phyloP scores from a whole-genome alignment of 345 rosid species.

The Populus deltoides region DNA sequence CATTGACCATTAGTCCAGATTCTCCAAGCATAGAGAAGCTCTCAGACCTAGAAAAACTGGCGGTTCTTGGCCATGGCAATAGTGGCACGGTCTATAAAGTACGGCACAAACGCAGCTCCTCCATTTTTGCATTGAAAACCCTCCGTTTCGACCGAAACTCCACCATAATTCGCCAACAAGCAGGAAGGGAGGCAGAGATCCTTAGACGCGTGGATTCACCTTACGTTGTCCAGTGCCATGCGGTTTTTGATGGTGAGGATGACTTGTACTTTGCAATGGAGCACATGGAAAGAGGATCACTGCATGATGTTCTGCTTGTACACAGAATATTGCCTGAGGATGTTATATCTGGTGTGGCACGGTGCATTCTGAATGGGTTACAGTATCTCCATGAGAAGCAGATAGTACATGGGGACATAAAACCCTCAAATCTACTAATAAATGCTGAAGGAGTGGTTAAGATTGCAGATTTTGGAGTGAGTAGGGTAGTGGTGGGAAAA shows the following conservation, averaged over 20 bases:
- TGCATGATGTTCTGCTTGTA: conserved; percentile 32
- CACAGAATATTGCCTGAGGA: conserved; percentile 28
- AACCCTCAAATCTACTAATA: conserved; percentile 62
- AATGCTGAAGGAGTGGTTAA: conserved; percentile 47
- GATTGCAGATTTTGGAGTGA: conserved; percentile 72
- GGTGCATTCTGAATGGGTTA: conserved; percentile 44
- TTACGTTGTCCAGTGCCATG: conserved; percentile 49
- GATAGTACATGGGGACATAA: conserved; percentile 67
- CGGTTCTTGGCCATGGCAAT: conserved; percentile 56
- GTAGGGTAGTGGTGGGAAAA: conserved; percentile 32
- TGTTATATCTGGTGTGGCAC: conserved; percentile 35
- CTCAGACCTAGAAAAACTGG: conserved; percentile 47
- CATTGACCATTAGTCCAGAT: conserved; percentile 20
- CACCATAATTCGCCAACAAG: conserved; percentile 21
- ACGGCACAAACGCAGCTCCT: conserved; percentile 31
- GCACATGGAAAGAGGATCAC: conserved; percentile 56
- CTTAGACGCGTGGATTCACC: conserved; percentile 47
- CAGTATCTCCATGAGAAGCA: conserved; percentile 44
- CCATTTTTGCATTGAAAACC: conserved; percentile 49
- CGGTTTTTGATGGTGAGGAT: conserved; percentile 31
- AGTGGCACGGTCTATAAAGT: conserved; percentile 63
- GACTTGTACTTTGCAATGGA: conserved; percentile 63
- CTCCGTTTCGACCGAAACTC: conserved; percentile 37
- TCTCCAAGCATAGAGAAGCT: conserved; percentile 38
- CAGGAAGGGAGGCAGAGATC: conserved; percentile 47